These are phyloP conservation scores for Gilbertella persicaria DNA, from an alignment of 371 early-diverging fungal genomes.

Conservation along the genomic window DNA sequence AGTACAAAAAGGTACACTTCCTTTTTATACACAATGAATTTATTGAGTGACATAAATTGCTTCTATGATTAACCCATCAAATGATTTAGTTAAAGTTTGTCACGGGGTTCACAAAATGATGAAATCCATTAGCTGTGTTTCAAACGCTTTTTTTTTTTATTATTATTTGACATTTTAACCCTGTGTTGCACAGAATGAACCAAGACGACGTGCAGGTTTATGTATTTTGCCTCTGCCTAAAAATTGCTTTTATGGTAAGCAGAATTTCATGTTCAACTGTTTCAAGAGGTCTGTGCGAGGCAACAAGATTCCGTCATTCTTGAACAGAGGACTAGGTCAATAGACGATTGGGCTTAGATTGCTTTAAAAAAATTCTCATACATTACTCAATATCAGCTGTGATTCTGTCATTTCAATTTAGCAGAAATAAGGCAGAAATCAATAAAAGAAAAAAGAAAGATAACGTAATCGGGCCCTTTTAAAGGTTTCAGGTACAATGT, in stretches of 20 bases:
- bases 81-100: neutral
- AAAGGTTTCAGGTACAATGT: too few relatives aligned
- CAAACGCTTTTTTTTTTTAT: slow-evolving; percentile 2
- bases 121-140: slow-evolving; percentile 2
- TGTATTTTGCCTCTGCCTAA: neutral
- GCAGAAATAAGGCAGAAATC: too few relatives aligned
- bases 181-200: neutral
- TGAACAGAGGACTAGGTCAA: too few relatives aligned
- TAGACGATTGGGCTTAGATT: too few relatives aligned
- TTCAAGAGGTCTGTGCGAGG: neutral
- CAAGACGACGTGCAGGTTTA: neutral
- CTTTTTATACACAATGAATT: neutral
- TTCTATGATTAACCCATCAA: too few relatives aligned
- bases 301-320: too few relatives aligned
- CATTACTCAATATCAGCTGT: too few relatives aligned
- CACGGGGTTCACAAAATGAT: slow-evolving; percentile 6
- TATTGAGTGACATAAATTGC: neutral
- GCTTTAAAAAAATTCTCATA: too few relatives aligned
- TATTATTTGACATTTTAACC: neutral
- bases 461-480: too few relatives aligned
- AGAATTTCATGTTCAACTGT: neutral
- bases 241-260: too few relatives aligned
- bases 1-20: neutral
- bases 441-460: too few relatives aligned
- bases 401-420: too few relatives aligned